Conservation (phyloP, 805 yeast species). For the Saccharomycopsis sp. region DNA sequence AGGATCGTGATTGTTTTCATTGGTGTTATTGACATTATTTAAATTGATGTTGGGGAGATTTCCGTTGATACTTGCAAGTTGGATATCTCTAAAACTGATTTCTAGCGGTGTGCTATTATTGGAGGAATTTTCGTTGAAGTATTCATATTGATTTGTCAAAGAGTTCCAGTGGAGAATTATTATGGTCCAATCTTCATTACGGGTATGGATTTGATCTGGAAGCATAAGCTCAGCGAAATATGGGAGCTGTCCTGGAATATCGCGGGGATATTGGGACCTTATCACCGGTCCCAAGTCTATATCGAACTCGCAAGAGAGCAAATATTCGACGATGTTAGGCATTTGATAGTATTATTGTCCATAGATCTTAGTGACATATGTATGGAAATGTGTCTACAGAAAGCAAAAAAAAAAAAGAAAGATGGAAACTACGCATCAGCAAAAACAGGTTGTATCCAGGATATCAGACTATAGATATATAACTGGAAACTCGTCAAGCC, state of each 20-base stretch:
- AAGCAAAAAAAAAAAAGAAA: not conserved
- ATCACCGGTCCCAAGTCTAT: conserved; percentile 66
- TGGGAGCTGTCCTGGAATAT: conserved; percentile 32
- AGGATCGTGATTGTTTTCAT: conserved; percentile 28
- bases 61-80: conserved; percentile 29
- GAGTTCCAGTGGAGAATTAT: conserved; percentile 34
- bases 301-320: conserved; percentile 74
- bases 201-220: conserved; percentile 52
- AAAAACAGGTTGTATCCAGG: not conserved
- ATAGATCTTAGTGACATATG: not conserved
- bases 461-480: not conserved
- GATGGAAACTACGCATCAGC: not conserved
- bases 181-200: conserved; percentile 51
- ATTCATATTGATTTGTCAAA: conserved; percentile 27
- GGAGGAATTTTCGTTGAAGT: conserved; percentile 32
- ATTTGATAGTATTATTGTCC: not conserved
- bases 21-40: conserved; percentile 29
- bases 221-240: conserved; percentile 52
- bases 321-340: conserved; percentile 31
- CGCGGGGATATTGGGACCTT: conserved; percentile 50
- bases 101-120: not conserved
- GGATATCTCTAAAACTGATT: not conserved
- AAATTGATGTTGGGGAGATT: conserved; percentile 21
- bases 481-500: not conserved
- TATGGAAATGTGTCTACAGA: not conserved